Conservation (phyloP, 83 land plant species). For the Picea abies region DNA sequence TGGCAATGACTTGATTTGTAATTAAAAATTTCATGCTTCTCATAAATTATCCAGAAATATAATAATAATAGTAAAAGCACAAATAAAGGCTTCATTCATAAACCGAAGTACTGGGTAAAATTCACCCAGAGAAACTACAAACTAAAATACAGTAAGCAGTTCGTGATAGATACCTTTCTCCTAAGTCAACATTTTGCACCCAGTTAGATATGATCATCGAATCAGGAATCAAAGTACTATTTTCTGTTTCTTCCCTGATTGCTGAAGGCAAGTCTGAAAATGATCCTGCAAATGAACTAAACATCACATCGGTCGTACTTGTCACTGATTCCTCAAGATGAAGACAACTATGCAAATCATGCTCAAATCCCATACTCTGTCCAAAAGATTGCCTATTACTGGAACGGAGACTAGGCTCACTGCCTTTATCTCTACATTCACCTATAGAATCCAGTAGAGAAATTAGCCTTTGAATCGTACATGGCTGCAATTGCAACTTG, state of each 20-base stretch:
- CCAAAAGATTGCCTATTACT: background rate
- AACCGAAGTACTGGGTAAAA: background rate
- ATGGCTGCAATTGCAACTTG: constrained; percentile 38
- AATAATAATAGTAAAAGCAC: background rate
- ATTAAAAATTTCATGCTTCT: constrained; percentile 8
- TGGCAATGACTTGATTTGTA: background rate
- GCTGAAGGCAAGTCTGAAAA: constrained; percentile 15
- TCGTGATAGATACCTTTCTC: constrained; percentile 4
- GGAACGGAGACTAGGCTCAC: background rate
- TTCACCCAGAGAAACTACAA: constrained; percentile 1
- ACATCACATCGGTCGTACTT: background rate
- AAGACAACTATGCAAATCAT: background rate
- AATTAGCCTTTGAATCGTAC: constrained; percentile 43
- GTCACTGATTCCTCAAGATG: background rate
- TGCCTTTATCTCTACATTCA: constrained; percentile 1
- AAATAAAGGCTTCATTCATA: background rate
- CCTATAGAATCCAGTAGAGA: constrained; percentile 28
- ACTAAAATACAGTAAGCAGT: background rate
- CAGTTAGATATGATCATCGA: constrained; percentile 74
- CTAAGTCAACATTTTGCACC: constrained; percentile 53
- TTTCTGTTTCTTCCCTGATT: constrained; percentile 19
- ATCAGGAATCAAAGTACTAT: constrained; percentile 6
- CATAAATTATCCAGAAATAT: background rate
- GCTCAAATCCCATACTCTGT: background rate
- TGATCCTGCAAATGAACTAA: background rate